Conservation (phyloP, 2,329 filamentous ascomycete species). For the Helotiales sp. region DNA sequence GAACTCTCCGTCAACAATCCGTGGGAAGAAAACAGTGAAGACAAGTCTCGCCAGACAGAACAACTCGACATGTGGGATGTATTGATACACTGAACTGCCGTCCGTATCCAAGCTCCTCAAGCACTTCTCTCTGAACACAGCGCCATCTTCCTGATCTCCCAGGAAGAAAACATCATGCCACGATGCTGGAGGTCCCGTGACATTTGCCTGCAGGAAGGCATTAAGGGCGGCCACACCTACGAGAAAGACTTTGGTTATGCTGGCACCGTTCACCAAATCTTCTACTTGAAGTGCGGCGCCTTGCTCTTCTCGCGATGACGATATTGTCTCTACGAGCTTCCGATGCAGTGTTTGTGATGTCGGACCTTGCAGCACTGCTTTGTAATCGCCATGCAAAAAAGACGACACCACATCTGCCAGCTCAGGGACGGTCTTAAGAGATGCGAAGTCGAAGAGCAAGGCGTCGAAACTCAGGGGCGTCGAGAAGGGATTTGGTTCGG, state of each 20-base stretch:
- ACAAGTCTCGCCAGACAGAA: constrained; percentile 69
- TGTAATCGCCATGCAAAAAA: constrained; percentile 34
- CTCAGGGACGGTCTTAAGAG: constrained; percentile 26
- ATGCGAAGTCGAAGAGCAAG: constrained; percentile 29
- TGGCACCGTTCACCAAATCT: constrained; percentile 4
- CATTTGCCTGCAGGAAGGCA: constrained; percentile 81
- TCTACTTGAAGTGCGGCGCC: constrained; percentile 19
- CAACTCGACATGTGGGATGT: constrained; percentile 82
- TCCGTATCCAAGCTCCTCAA: constrained; percentile 74
- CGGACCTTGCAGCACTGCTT: constrained; percentile 27
- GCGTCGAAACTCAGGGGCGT: constrained; percentile 23
- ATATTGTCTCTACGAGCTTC: constrained; percentile 24
- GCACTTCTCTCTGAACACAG: constrained; percentile 50
- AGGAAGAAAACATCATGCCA: constrained; percentile 39
- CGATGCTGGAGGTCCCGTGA: constrained; percentile 74
- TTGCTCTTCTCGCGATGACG: constrained; percentile 14
- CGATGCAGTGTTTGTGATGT: constrained; percentile 30
- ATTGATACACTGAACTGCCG: constrained; percentile 80
- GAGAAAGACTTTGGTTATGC: constrained; percentile 27
- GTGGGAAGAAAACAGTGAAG: constrained; percentile 39
- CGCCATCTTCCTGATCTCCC: constrained; percentile 7
- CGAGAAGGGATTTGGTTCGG: background rate
- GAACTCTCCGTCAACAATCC: constrained; percentile 23
- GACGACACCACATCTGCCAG: constrained; percentile 27
- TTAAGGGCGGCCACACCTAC: constrained; percentile 70